phyloP scores from a whole-genome alignment of 495 filamentous ascomycete species.

The Penicillium maclennaniae region DNA sequence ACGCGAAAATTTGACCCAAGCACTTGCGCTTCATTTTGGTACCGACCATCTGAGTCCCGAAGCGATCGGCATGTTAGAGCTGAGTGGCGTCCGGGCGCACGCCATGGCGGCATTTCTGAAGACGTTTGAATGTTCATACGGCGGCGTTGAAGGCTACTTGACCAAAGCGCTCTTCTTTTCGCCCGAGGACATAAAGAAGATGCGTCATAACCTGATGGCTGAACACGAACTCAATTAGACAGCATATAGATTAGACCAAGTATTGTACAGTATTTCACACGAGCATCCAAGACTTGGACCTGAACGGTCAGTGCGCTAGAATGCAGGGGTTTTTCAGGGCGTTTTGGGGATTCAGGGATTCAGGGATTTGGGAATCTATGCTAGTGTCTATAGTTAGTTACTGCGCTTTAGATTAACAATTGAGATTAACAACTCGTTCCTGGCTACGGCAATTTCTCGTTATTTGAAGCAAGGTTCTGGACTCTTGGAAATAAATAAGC shows the following conservation, averaged over 20 bases:
- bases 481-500: not conserved
- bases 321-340: conserved; percentile 15
- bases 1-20: conserved; percentile 19
- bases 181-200: conserved; percentile 7
- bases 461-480: too few species aligned
- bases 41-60: conserved; percentile 21
- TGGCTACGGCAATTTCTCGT: not conserved
- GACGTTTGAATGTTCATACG: conserved; percentile 22
- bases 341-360: not conserved
- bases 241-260: not conserved
- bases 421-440: not conserved
- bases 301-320: conserved; percentile 1
- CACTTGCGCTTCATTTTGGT: conserved; percentile 20
- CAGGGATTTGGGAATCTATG: not conserved
- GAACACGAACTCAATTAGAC: not conserved
- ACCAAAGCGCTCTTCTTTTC: conserved; percentile 22
- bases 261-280: not conserved
- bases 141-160: conserved; percentile 21
- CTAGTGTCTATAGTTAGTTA: not conserved
- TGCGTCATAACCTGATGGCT: conserved; percentile 16
- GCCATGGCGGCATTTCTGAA: conserved; percentile 31
- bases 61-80: conserved; percentile 23
- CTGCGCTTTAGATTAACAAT: not conserved
- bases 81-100: conserved; percentile 24
- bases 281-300: not conserved